Percentiles rank a stretch among this genome's conserved stretches.
phyloP scores from a whole-genome alignment of 441 rosid genomes.

The Populus tomentosa region DNA sequence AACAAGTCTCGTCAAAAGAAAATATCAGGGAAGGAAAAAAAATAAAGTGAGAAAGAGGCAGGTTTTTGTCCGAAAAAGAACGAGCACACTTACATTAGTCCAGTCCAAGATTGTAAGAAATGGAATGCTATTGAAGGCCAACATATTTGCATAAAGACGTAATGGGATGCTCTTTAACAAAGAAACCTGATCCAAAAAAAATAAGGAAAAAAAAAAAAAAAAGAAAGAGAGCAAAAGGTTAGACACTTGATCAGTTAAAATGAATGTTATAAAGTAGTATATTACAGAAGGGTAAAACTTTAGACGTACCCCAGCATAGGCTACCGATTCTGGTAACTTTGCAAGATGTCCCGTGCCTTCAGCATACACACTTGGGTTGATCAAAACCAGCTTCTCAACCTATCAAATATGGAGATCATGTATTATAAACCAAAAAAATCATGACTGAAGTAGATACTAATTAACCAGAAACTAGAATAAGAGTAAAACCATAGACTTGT shows the following conservation, averaged over 20 bases:
- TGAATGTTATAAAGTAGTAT: not conserved
- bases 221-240: not conserved
- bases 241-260: not conserved
- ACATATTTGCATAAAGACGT: slow-evolving; percentile 49
- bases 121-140: slow-evolving; percentile 50
- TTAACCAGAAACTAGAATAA: not conserved
- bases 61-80: not conserved
- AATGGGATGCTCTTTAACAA: slow-evolving; percentile 69
- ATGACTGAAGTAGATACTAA: not conserved
- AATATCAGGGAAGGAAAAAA: not conserved
- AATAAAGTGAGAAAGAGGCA: not conserved
- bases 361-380: slow-evolving; percentile 81
- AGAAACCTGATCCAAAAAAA: slow-evolving; percentile 33
- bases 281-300: not conserved
- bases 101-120: slow-evolving; percentile 59
- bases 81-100: slow-evolving; percentile 48
- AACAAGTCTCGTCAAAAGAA: not conserved
- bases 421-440: not conserved
- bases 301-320: slow-evolving; percentile 79
- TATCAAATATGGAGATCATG: slow-evolving; percentile 11
- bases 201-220: not conserved
- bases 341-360: slow-evolving; percentile 84
- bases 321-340: slow-evolving; percentile 52
- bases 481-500: not conserved
- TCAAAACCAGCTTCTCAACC: slow-evolving; percentile 79